These are phyloP conservation scores for Daldinia eschscholtzii DNA, from an alignment of 2,329 filamentous ascomycete species.

Conservation along the genomic window DNA sequence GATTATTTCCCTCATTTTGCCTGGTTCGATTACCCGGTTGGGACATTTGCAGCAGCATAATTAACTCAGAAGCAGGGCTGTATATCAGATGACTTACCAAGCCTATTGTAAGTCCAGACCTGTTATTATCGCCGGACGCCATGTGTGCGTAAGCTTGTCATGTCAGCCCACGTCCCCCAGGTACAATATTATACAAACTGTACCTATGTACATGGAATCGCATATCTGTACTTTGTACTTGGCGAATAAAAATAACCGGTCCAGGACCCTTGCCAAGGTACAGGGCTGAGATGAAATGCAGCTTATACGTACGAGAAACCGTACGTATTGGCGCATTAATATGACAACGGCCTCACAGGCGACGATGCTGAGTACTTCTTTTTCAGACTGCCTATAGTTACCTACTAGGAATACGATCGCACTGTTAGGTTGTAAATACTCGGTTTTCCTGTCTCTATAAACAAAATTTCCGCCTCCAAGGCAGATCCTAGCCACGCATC, in stretches of 20 bases:
- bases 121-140: slow-evolving; percentile 39
- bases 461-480: background rate
- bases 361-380: background rate
- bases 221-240: slow-evolving; percentile 27
- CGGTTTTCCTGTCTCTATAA: background rate
- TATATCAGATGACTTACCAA: slow-evolving; percentile 39
- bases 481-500: background rate
- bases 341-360: slow-evolving; percentile 15
- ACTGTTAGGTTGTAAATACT: background rate
- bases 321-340: slow-evolving; percentile 11
- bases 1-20: slow-evolving; percentile 37
- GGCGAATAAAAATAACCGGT: slow-evolving; percentile 16
- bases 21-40: slow-evolving; percentile 31
- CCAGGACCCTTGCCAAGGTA: slow-evolving; percentile 32
- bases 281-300: slow-evolving; percentile 41
- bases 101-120: slow-evolving; percentile 20
- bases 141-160: slow-evolving; percentile 32
- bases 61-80: slow-evolving; percentile 39
- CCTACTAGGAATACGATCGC: too few relatives aligned
- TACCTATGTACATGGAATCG: background rate
- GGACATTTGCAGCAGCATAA: slow-evolving; percentile 35
- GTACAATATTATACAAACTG: slow-evolving; percentile 17
- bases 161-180: slow-evolving; percentile 27
- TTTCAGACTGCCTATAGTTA: background rate
- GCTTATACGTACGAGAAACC: slow-evolving; percentile 15